Evolutionary conservation across 2,329 filamentous ascomycete genomes (phyloP), one percentile per base, ranked within the genome.

Genomic region (Dothistroma pini): DNA sequence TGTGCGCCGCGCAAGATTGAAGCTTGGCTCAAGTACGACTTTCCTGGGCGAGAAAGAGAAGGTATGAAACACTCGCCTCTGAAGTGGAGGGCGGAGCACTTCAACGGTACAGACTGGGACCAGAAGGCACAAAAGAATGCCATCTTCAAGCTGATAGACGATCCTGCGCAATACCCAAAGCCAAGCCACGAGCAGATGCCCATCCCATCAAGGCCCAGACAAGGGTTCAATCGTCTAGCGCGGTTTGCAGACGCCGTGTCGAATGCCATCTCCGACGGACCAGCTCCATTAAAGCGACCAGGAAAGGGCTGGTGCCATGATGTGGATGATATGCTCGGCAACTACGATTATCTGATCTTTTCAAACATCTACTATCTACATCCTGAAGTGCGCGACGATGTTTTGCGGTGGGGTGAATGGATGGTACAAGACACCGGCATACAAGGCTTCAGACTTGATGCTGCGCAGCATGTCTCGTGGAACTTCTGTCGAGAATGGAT

Each of bases 261-360:
- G 11, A 60, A 64, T 16, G 60, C 32, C 25, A 51, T 59, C 0
- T 34, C 63, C 6, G 54, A 60, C n/a, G 50, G 54, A 21, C 38
- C 25, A 14, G 31, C 57, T 16, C 58, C 56, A 2, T 51, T 57
- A 5, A 61, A 59, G 48, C 59, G 72, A 51, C 72, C 71, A 82
- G 62, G 83, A 58, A 89, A 89, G 69, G 80, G 81, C 41, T 90
- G 87, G 88, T 84, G 84, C 2, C 69, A 80, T 0, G 81, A 81
- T 14, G 86, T 88, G 3, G 85, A 85, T 31, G 80, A 83, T 21
- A 79, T 89, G 72, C 82, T 85, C 64, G 88, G 88, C 8, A 91
- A 91, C 69, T 77, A 75, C 48, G 85, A 87, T 72, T 90, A 86
- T 69, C 80, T 90, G 16, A 89, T 91, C 86, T 90, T 89, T 67